These are phyloP conservation scores for Edaphochlamys debaryana DNA, from an alignment of 139 green algal species.

Conservation along the genomic window DNA sequence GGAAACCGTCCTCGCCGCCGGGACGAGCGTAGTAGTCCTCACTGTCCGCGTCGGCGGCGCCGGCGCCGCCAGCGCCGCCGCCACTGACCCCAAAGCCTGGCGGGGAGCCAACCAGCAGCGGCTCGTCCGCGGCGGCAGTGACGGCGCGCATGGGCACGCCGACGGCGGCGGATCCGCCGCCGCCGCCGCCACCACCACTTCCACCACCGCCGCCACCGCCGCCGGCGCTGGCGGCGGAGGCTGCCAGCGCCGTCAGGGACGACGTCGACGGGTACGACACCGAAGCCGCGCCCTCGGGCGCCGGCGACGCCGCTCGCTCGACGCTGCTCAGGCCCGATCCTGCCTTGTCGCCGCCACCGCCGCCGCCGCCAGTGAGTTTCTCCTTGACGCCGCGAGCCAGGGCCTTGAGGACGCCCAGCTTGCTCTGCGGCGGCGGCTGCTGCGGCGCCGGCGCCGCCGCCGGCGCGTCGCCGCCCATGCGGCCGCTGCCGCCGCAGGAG, in stretches of 20 bases:
- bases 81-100: neutral
- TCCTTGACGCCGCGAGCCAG: constrained; percentile 30
- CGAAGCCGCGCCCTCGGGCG: neutral
- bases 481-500: neutral
- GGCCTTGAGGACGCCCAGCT: constrained; percentile 33
- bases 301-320: constrained; percentile 21
- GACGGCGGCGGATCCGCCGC: neutral
- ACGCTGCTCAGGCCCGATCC: constrained; percentile 19
- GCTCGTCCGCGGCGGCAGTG: constrained; percentile 19
- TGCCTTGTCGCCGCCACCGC: neutral
- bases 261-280: no score
- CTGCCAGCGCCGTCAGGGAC: no score
- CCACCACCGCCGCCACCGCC: neutral
- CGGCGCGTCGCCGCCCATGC: neutral
- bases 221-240: neutral
- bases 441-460: neutral
- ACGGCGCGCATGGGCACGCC: neutral
- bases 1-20: neutral
- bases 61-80: neutral
- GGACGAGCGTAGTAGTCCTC: constrained; percentile 1
- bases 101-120: constrained; percentile 2
- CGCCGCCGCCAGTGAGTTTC: constrained; percentile 12
- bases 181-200: no score
- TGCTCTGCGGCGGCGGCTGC: neutral
- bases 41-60: neutral